Percentiles rank a stretch among this genome's conserved stretches.
Conservation (phyloP, 2,329 filamentous ascomycete species). For the Pseudogymnoascus destructans region DNA sequence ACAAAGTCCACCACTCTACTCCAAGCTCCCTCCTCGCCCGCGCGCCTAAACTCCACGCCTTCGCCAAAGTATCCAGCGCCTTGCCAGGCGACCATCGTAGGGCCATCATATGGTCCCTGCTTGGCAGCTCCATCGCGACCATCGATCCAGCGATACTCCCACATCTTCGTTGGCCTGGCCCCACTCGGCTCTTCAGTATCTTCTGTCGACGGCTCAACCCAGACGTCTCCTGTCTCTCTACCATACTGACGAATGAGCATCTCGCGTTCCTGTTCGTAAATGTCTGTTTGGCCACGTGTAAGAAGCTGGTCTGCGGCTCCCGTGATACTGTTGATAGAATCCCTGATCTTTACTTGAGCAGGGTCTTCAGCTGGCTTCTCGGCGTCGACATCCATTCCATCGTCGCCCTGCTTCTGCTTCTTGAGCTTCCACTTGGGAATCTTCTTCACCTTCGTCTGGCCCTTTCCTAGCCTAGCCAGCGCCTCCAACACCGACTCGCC, state of each 20-base stretch:
- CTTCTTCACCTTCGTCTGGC: slow-evolving; percentile 45
- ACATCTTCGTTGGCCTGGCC: slow-evolving; percentile 36
- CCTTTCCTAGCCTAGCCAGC: slow-evolving; percentile 63
- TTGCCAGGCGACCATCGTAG: slow-evolving; percentile 83
- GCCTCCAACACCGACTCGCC: slow-evolving; percentile 85
- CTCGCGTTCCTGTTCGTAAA: slow-evolving; percentile 84
- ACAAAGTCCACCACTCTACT: slow-evolving; percentile 26
- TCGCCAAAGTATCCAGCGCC: slow-evolving; percentile 87
- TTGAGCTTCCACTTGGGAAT: slow-evolving; percentile 58
- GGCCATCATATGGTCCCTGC: slow-evolving; percentile 77
- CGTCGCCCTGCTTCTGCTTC: slow-evolving; percentile 44
- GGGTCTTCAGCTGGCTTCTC: slow-evolving; percentile 46
- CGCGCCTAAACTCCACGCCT: slow-evolving; percentile 64
- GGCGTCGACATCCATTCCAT: slow-evolving; percentile 58
- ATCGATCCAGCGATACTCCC: slow-evolving; percentile 91
- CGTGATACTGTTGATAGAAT: slow-evolving; percentile 70
- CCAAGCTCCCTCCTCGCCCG: slow-evolving; percentile 36
- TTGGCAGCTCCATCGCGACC: slow-evolving; percentile 64
- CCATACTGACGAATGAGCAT: slow-evolving; percentile 69
- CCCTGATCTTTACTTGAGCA: slow-evolving; percentile 54
- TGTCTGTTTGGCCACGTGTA: slow-evolving; percentile 69
- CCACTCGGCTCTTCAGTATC: slow-evolving; percentile 24
- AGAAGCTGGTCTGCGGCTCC: slow-evolving; percentile 81
- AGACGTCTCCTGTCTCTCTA: slow-evolving; percentile 76
- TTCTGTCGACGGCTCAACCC: slow-evolving; percentile 43